Evolutionary conservation across 495 filamentous ascomycete species (phyloP).

Genomic region (Xylaria acuta): DNA sequence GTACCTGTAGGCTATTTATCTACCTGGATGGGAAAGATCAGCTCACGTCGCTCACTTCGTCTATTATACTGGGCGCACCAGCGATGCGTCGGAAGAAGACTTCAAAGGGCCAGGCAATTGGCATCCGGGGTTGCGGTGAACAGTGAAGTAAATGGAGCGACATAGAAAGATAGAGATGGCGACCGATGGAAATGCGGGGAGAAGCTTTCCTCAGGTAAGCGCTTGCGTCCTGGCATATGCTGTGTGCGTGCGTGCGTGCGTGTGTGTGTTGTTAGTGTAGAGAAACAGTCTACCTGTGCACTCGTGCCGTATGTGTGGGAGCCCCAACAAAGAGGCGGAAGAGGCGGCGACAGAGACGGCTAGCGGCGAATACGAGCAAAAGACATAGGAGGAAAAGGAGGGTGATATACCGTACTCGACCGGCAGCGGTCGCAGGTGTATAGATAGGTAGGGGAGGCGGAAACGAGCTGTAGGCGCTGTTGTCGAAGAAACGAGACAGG

Average conservation of each 20-base stretch:
- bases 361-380: neutral
- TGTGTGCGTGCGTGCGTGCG: neutral
- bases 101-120: conserved; percentile 18
- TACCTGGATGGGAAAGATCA: conserved; percentile 18
- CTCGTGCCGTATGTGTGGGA: conserved; percentile 5
- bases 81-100: neutral
- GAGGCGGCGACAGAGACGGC: conserved; percentile 4
- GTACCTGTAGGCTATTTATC: conserved; percentile 18
- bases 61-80: neutral
- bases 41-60: conserved; percentile 19
- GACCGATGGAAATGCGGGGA: conserved; percentile 40
- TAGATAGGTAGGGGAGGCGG: neutral
- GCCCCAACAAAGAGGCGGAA: neutral
- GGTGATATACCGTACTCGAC: conserved; percentile 8
- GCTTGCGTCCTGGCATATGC: conserved; percentile 18
- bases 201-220: conserved; percentile 33
- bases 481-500: conserved; percentile 12
- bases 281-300: conserved; percentile 8
- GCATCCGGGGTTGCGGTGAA: conserved; percentile 6
- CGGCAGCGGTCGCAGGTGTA: neutral
- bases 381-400: neutral
- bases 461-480: neutral
- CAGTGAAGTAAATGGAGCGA: conserved; percentile 35
- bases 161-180: conserved; percentile 33
- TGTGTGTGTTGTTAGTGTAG: conserved; percentile 3